Evolutionary conservation across 257 asterid genomes (phyloP).

Genomic region (Solanum sejunctum): DNA sequence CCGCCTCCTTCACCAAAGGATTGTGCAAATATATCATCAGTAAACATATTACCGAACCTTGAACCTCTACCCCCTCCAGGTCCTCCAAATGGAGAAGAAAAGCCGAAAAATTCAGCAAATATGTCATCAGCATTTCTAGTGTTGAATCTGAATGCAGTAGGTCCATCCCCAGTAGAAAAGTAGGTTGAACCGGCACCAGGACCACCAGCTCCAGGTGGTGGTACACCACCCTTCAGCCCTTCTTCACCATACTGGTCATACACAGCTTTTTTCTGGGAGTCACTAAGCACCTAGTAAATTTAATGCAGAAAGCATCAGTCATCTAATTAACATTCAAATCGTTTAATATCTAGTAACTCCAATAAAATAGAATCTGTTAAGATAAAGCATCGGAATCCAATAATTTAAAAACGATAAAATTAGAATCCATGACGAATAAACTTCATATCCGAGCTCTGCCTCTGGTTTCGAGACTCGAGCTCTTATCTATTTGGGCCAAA

Average conservation of each 20-base stretch:
- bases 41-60: slow-evolving; percentile 17
- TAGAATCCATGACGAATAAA: too few species aligned
- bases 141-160: slow-evolving; percentile 23
- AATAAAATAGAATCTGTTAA: not conserved
- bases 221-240: slow-evolving; percentile 30
- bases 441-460: too few species aligned
- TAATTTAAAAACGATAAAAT: too few species aligned
- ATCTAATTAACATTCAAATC: not conserved
- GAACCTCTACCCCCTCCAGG: slow-evolving; percentile 12
- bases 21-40: slow-evolving; percentile 10
- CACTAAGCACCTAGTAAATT: slow-evolving; percentile 29
- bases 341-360: not conserved
- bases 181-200: slow-evolving; percentile 13
- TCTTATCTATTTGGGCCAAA: not conserved
- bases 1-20: slow-evolving; percentile 16
- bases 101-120: slow-evolving; percentile 31
- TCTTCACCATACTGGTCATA: slow-evolving; percentile 43
- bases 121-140: slow-evolving; percentile 38
- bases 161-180: slow-evolving; percentile 29
- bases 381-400: not conserved
- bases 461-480: too few species aligned
- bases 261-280: slow-evolving; percentile 30
- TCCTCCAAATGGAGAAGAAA: slow-evolving; percentile 22
- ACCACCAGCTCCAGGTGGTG: slow-evolving; percentile 30
- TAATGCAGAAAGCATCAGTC: not conserved